Evolutionary conservation across 305 asterid species (phyloP).

Genomic region (Fraxinus latifolia): DNA sequence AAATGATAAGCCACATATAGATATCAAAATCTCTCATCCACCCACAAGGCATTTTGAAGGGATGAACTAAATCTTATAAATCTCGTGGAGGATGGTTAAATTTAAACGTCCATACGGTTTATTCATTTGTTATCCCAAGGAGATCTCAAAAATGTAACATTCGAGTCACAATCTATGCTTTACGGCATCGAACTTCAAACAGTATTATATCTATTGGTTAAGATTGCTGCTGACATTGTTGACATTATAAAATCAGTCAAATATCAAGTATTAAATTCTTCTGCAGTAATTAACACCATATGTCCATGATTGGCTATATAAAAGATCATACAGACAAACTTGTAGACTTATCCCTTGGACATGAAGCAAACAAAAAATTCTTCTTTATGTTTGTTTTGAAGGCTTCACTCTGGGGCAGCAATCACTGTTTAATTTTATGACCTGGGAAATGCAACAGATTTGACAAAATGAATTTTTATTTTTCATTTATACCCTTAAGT

Average conservation of each 20-base stretch:
- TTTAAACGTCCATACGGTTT: background rate
- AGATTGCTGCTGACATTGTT: constrained; percentile 7
- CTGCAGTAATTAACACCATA: background rate
- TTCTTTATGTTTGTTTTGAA: background rate
- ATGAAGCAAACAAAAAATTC: background rate
- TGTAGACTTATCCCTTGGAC: background rate
- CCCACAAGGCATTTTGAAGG: constrained; percentile 9
- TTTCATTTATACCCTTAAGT: background rate
- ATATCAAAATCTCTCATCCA: constrained; percentile 4
- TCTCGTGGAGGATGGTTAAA: background rate
- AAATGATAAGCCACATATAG: background rate
- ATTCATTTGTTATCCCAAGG: background rate
- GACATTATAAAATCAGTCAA: constrained; percentile 3
- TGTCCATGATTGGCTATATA: background rate
- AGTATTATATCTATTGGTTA: constrained; percentile 4
- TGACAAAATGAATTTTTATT: background rate
- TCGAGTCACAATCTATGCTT: background rate
- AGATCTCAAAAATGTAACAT: background rate
- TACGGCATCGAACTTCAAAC: constrained; percentile 2
- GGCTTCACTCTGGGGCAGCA: background rate
- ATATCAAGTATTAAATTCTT: background rate
- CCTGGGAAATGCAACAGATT: background rate
- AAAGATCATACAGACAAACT: background rate
- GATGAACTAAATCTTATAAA: constrained; percentile 1
- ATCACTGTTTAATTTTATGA: background rate